These are phyloP conservation scores for Pythium insidiosum DNA, from an alignment of 352 stramenopile genomes.

Conservation along the genomic window DNA sequence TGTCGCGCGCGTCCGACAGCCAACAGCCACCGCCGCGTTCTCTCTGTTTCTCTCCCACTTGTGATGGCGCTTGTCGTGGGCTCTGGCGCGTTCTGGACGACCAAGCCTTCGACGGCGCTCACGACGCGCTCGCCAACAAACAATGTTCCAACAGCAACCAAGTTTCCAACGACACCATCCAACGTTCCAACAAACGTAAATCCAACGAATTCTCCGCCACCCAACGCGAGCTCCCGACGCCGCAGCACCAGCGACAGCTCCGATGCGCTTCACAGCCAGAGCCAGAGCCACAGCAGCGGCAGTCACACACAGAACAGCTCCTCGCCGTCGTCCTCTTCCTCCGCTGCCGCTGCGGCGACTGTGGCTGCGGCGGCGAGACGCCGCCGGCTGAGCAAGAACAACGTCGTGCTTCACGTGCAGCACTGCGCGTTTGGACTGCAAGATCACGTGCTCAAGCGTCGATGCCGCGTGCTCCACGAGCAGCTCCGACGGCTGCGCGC, in stretches of 20 bases:
- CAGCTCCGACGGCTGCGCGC: slow-evolving; percentile 19
- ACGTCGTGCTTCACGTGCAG: slow-evolving; percentile 36
- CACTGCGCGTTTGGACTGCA: slow-evolving; percentile 44
- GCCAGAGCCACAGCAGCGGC: not conserved
- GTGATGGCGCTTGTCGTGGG: slow-evolving; percentile 18
- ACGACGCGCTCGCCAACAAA: not conserved
- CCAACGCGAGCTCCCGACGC: slow-evolving; percentile 2
- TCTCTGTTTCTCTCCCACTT: too few species aligned
- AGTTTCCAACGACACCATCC: slow-evolving; percentile 2
- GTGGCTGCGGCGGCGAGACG: not conserved
- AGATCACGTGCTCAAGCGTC: slow-evolving; percentile 18
- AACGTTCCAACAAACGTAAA: not conserved
- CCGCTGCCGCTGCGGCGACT: too few species aligned
- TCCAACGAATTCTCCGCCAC: too few species aligned
- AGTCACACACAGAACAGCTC: not conserved
- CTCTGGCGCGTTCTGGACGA: slow-evolving; percentile 6
- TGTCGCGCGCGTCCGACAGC: too few species aligned
- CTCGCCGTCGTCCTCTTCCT: too few species aligned
- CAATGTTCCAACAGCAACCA: slow-evolving; percentile 1
- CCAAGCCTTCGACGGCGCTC: slow-evolving; percentile 1
- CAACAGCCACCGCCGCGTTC: too few species aligned
- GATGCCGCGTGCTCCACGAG: slow-evolving; percentile 29
- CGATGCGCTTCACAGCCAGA: not conserved
- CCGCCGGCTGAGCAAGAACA: slow-evolving; percentile 1
- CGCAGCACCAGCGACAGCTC: slow-evolving; percentile 5